Base-by-base conservation (phyloP, 1,139 yeast genomes). In the Arxiozyma telluris region DNA sequence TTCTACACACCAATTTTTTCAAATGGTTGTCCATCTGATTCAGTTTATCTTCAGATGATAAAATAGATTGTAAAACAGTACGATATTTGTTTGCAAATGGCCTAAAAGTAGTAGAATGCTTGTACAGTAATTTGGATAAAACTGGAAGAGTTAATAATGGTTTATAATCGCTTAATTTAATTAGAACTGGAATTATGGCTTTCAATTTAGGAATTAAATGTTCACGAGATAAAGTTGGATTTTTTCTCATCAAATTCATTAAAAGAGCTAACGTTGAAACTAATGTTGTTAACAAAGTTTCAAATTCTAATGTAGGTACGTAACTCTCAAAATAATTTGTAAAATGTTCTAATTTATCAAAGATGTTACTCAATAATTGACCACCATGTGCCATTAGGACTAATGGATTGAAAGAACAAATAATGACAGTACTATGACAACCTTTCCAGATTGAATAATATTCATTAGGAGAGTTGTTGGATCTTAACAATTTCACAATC, bases 181-280 rank as follows among this genome's bases (percentile, higher is more conserved):
- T 65, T 59, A 84, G 75, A 7, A 79, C 70, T 22, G 80, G 74
- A 54, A 87, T 79, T 47, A 86, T 80, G 2, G 76, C 73, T 15
- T 89, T 82, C 53, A 91, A 73, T 59, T 83, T 83, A 4, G 97
- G 96, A 1, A 96, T 87, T 56, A 90, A 76, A 8, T 87, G 75
- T 63, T 90, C 96, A 66, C 98, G 79, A 1, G 95, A 84, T 50
- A 91, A 74, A 0, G 91, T 83, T 1, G 96, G 89, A 64, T 90
- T 90, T 2, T 90, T 94, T 67, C 86, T 79, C 55, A 87, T 84
- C 48, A 75, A 72, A 46, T 73, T 70, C 61, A 84, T 79, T 27
- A 87, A 63, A 22, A 69, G 69, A 57, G 76, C 72, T 54, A 80
- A 68, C 34, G 83, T 76, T 53, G 76, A 78, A 50, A 78, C 75